Evolutionary conservation across 2,329 filamentous ascomycete genomes (phyloP), one percentile per base, ranked within the genome.

Genomic region (Penicillium sp.): DNA sequence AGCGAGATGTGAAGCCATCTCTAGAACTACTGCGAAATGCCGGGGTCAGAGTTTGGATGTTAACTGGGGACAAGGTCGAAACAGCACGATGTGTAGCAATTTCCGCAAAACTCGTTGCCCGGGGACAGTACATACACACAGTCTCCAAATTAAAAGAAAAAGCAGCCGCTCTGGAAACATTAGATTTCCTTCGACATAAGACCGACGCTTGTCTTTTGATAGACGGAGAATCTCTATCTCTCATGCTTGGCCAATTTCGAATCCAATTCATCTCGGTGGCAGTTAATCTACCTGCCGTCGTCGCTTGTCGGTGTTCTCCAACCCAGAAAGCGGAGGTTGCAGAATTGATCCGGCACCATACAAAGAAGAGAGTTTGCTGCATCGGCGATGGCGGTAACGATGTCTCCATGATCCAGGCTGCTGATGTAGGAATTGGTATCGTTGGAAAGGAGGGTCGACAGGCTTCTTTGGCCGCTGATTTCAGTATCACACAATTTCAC

Each of bases 41-140:
- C 0, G 94, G 94, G 24, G 94, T 99, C 75, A 97, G 97, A 73
- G 97, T 99, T 51, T 99, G 94, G 94, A 99, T 99, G 94, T 80
- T 99, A 70, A 99, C 94, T 0, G 94, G 94, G 47, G 94, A 99
- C 79, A 99, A 99, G 74, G 90, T 99, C 2, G 94, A 99, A 75
- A 99, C 94, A 14, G 94, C 94, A 16, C 87, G 94, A 35, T 99
- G 94, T 73, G 93, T 99, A 12, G 95, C 94, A 1, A 89, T 99
- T 45, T 95, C 89, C 67, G 92, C 93, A 28, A 97, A 97, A 71
- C 82, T 99, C 6, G 94, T 99, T 14, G 88, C 91, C 3, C 82
- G 94, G 60, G 93, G 93, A 1, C 95, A 99, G 74, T 94, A 93
- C 70, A 96, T 99, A 61, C 91, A 97, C 74, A 97, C 93, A 0